Base-by-base conservation (phyloP, 495 filamentous ascomycete genomes). In the Astrothelium macrocarpum region DNA sequence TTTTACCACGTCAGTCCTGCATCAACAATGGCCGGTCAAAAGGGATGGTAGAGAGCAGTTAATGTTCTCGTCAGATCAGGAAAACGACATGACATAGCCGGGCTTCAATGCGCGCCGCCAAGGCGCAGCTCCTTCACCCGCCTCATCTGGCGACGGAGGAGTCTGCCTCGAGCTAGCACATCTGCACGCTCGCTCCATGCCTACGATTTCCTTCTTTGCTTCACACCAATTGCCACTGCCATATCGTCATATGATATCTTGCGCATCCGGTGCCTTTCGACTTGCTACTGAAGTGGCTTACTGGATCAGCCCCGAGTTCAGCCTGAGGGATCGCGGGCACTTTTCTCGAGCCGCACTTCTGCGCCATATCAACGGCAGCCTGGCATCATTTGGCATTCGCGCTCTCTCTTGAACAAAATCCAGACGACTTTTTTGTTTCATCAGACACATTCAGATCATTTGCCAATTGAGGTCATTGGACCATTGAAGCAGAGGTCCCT, bases 151-250 rank as follows among this genome's bases (percentile, higher is more conserved):
- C 49, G 7, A 29, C 49, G 26, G 23, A 12, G 29, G 34, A 56
- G 49, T 56, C 49, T 9, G 49, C 49, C 49, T 56, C 25, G 49
- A 56, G 25, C 49, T 56, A 56, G 49, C 23, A 56, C 9, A n/a
- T 56, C 25, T 56, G 49, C 23, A 56, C 25, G 9, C 23, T 56
- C 49, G 20, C 49, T 56, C 29, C 25, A 28, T 56, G 49, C n/a
- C 16, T 29, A 10, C 12, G 29, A 2, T 56, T 20, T 5, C 49
- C 49, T 5, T 29, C 25, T 29, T 16, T 9, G 5, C 49, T 20
- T 26, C 49, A 28, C 20, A 56, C 49, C 12, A 11, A 26, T 29
- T 56, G 49, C 49, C 49, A 56, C 49, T 28, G n/a, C 49, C 5
- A 5, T 56, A 56, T 9, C 23, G 20, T 56, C 16, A 29, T 56